phyloP scores from a whole-genome alignment of 352 stramenopile genomes.

The Phytophthora pisi region DNA sequence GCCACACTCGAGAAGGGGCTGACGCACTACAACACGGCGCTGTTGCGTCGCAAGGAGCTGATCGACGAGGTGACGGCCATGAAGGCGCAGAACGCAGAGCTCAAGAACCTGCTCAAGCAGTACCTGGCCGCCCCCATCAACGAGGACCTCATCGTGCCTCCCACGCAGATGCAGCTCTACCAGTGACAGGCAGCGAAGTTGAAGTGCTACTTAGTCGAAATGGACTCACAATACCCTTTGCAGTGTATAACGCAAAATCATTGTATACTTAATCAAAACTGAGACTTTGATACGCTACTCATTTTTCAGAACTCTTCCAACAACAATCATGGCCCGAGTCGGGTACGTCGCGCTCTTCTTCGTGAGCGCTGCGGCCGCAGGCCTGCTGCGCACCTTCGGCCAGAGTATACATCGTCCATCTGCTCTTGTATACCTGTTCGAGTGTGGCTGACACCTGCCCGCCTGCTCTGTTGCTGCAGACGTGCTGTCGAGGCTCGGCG shows the following conservation, averaged over 20 bases:
- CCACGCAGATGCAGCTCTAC: conserved; percentile 84
- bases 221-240: background rate
- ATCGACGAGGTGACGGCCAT: conserved; percentile 85
- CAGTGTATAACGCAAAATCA: too few relatives aligned
- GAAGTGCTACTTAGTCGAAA: conserved; percentile 6
- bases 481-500: conserved; percentile 41
- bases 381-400: conserved; percentile 65
- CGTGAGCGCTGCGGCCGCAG: conserved; percentile 51
- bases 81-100: conserved; percentile 86
- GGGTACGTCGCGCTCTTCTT: conserved; percentile 80
- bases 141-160: conserved; percentile 83
- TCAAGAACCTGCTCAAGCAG: conserved; percentile 91
- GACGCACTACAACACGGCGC: conserved; percentile 80
- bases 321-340: conserved; percentile 30
- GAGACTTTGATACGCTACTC: background rate
- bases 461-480: conserved; percentile 19
- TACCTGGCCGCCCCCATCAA: conserved; percentile 88
- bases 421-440: background rate
- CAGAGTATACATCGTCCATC: conserved; percentile 40
- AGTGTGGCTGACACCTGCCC: background rate
- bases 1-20: conserved; percentile 83
- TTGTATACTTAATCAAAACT: background rate
- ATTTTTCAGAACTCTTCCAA: background rate
- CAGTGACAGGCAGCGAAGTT: conserved; percentile 28
- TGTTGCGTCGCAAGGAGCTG: conserved; percentile 78